Base-by-base conservation (phyloP, 495 filamentous ascomycete genomes). In the Cercophora newfieldiana region DNA sequence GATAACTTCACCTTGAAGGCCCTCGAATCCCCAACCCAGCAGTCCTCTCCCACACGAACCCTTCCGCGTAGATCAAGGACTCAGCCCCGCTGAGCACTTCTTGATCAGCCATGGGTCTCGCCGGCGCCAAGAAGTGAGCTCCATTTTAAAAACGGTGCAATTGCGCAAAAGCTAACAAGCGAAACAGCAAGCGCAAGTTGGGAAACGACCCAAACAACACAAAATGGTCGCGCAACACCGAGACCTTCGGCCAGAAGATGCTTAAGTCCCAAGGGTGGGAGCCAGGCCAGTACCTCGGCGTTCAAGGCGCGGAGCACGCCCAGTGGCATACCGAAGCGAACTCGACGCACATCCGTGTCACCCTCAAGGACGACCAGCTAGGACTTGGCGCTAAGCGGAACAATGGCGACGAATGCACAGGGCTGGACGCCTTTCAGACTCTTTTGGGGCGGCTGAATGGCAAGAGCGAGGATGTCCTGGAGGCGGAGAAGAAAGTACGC, bases 121-220 rank as follows among this genome's bases (percentile, higher is more conserved):
- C 90, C 69, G 90, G 76, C 44, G 87, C 89, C 59, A 85, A 85
- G 69, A 91, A 90, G 91, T 94, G 84, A 72, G 79, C 25, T n/a
- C 33, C 37, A 31, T 44, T 53, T 33, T 31, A 12, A 44, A 47
- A 21, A 55, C 10, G 7, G 25, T 59, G 44, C 66, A n/a, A 50
- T 63, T 65, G 7, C 33, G 1, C 0, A 19, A 50, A 48, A 68
- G 68, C 69, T 77, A 57, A 68, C 66, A 59, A 63, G 10, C 28
- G 12, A 37, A 68, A 49, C 65, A 98, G 94, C 74, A 91, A 86
- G 70, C 86, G 83, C 33, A 97, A 94, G 76, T 84, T 97, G 58
- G 89, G 91, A 55, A 79, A 88, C 71, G 94, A 99, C 79, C 94
- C 94, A 16, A 96, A 97, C 75, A 97, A 97, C 74, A 96, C 91